Conservation (phyloP, 1,284 basidiomycete species). For the Coriolopsis trogii region DNA sequence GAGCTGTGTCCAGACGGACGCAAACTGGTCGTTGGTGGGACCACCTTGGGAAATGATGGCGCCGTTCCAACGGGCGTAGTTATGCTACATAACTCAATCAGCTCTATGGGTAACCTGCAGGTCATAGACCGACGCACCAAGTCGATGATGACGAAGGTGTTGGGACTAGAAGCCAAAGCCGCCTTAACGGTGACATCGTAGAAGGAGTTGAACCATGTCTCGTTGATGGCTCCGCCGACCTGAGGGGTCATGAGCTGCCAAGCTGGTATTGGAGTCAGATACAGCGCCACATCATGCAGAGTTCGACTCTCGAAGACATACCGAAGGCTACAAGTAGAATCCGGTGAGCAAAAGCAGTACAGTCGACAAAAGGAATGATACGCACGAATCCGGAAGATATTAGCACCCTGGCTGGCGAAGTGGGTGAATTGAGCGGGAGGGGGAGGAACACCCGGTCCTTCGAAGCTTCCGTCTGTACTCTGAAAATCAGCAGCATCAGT, state of each 20-base stretch:
- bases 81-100: conserved; percentile 38
- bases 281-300: too few species aligned
- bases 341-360: background rate
- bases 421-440: conserved; percentile 46
- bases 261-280: too few species aligned
- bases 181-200: conserved; percentile 54
- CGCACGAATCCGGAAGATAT: conserved; percentile 49
- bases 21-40: conserved; percentile 53
- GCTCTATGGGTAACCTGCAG: background rate
- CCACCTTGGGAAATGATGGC: conserved; percentile 56
- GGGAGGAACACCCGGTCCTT: conserved; percentile 34
- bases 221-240: conserved; percentile 48
- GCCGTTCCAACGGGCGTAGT: conserved; percentile 56
- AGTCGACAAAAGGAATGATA: background rate
- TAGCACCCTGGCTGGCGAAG: conserved; percentile 47
- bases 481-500: conserved; percentile 4
- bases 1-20: conserved; percentile 55
- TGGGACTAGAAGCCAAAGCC: conserved; percentile 43
- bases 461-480: conserved; percentile 48
- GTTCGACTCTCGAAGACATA: conserved; percentile 19
- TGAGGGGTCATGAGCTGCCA: conserved; percentile 58
- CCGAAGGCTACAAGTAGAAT: conserved; percentile 33
- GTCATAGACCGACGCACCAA: conserved; percentile 30
- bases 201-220: conserved; percentile 42
- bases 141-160: conserved; percentile 56